Evolutionary conservation across 257 asterid genomes (phyloP).

Genomic region (Solanum infundibuliforme): DNA sequence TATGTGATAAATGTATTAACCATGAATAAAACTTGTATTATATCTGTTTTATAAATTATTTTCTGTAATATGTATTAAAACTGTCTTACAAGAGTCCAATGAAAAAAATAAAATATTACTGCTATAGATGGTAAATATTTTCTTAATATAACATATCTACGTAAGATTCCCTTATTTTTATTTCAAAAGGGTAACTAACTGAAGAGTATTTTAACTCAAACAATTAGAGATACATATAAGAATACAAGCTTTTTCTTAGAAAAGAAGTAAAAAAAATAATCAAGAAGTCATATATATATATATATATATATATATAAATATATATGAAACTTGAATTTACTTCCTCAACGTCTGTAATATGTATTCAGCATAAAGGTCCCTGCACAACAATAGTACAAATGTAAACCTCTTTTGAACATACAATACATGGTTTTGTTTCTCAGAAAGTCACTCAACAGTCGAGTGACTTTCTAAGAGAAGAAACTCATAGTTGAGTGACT

Average conservation of each 20-base stretch:
- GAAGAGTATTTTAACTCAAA: neutral
- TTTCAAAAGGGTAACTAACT: neutral
- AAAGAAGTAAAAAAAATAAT: neutral
- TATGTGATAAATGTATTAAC: neutral
- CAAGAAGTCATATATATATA: too few species aligned
- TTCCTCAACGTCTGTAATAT: constrained; percentile 24
- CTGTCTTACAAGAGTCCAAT: neutral
- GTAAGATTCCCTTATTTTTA: neutral
- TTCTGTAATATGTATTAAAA: too few species aligned
- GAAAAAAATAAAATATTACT: too few species aligned
- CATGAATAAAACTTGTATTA: neutral
- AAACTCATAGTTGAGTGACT: too few species aligned
- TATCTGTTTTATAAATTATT: too few species aligned
- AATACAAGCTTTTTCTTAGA: neutral
- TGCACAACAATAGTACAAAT: neutral
- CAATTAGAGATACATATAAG: neutral
- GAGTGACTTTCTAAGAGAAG: too few species aligned
- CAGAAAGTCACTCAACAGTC: neutral
- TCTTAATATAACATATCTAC: neutral
- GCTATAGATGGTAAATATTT: neutral
- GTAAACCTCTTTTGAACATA: neutral
- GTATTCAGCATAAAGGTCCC: constrained; percentile 39
- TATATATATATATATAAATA: too few species aligned
- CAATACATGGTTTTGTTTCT: neutral
- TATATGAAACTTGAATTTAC: neutral